Conservation (phyloP, 2,329 filamentous ascomycete genomes). For the Sarocladium brachiariae region DNA sequence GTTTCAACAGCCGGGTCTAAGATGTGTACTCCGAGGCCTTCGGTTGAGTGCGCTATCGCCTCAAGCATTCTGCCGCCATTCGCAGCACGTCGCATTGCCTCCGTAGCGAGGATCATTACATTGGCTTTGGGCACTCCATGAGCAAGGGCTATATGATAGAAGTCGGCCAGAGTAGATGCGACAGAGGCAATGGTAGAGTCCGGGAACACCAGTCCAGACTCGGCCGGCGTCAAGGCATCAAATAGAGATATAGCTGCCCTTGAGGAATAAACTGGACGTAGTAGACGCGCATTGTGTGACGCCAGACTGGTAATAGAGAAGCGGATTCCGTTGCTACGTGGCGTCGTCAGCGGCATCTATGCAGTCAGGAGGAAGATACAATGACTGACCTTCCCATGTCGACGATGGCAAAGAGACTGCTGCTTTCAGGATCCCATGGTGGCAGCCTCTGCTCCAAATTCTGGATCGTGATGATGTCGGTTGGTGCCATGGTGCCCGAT, state of each 20-base stretch:
- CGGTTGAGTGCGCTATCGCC: slow-evolving; percentile 53
- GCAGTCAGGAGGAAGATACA: neutral
- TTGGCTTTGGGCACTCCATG: slow-evolving; percentile 60
- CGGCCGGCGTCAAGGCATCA: slow-evolving; percentile 61
- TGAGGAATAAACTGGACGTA: slow-evolving; percentile 71
- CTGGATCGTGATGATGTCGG: slow-evolving; percentile 43
- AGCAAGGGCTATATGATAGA: slow-evolving; percentile 62
- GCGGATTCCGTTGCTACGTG: slow-evolving; percentile 75
- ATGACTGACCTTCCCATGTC: slow-evolving; percentile 50
- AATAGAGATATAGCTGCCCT: slow-evolving; percentile 80
- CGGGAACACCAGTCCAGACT: slow-evolving; percentile 36
- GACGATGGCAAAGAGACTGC: slow-evolving; percentile 49
- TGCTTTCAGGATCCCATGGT: slow-evolving; percentile 39
- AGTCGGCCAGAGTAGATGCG: slow-evolving; percentile 58
- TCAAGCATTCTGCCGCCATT: slow-evolving; percentile 65
- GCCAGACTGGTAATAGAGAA: slow-evolving; percentile 84
- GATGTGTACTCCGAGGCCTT: slow-evolving; percentile 62
- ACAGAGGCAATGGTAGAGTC: slow-evolving; percentile 57
- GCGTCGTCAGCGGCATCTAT: slow-evolving; percentile 9
- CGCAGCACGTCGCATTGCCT: slow-evolving; percentile 74
- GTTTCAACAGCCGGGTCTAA: slow-evolving; percentile 77
- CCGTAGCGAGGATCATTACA: slow-evolving; percentile 75
- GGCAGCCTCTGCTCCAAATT: slow-evolving; percentile 43
- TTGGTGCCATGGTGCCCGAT: slow-evolving; percentile 21
- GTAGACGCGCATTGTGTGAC: slow-evolving; percentile 61